These are phyloP conservation scores for Phylloporus sp. DNA, from an alignment of 768 basidiomycete genomes.

Conservation along the genomic window DNA sequence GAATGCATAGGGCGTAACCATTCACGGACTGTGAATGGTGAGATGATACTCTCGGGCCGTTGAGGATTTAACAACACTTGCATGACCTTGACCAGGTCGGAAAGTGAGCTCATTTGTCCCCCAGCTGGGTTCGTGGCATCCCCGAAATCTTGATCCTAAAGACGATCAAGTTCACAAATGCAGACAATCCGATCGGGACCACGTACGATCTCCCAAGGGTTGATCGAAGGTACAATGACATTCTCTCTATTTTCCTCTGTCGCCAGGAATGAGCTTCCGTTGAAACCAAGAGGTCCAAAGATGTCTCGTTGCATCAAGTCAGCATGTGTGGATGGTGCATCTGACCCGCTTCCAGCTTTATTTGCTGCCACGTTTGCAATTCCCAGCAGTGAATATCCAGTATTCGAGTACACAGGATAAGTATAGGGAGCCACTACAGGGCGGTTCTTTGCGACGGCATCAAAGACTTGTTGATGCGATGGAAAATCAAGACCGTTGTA, in stretches of 20 bases:
- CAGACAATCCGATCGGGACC: not conserved
- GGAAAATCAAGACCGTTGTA: slow-evolving; percentile 32
- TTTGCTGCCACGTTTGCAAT: slow-evolving; percentile 36
- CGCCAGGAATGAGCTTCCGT: slow-evolving; percentile 39
- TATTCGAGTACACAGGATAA: slow-evolving; percentile 42
- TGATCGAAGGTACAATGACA: slow-evolving; percentile 39
- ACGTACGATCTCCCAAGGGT: slow-evolving; percentile 36
- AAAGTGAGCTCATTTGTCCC: slow-evolving; percentile 49
- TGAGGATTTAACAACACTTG: slow-evolving; percentile 43
- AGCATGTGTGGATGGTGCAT: slow-evolving; percentile 33
- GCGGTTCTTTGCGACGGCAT: slow-evolving; percentile 35
- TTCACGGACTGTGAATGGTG: slow-evolving; percentile 35
- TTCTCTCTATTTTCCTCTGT: slow-evolving; percentile 34
- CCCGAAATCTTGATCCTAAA: slow-evolving; percentile 38
- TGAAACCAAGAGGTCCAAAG: slow-evolving; percentile 45
- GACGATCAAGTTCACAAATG: not conserved
- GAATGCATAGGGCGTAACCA: slow-evolving; percentile 40
- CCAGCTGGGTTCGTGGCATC: slow-evolving; percentile 42
- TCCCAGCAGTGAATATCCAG: slow-evolving; percentile 35
- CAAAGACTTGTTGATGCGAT: slow-evolving; percentile 30
- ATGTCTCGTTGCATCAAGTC: slow-evolving; percentile 47
- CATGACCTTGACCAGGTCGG: slow-evolving; percentile 43
- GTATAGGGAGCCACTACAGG: slow-evolving; percentile 42
- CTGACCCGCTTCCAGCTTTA: slow-evolving; percentile 7
- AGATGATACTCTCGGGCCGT: slow-evolving; percentile 31